These are phyloP conservation scores for Suillus plorans DNA, from an alignment of 768 basidiomycete species.

Conservation along the genomic window DNA sequence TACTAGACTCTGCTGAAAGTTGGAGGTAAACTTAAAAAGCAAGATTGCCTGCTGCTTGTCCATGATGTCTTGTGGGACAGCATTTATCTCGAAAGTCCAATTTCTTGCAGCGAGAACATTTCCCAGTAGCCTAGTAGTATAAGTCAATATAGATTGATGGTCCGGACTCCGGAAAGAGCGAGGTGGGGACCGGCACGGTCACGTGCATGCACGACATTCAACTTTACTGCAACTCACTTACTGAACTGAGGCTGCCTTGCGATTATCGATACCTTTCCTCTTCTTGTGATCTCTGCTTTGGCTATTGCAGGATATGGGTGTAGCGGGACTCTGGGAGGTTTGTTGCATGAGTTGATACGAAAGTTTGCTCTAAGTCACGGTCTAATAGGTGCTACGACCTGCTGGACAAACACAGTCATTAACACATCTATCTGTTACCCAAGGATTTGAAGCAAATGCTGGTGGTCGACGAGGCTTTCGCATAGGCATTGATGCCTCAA, in stretches of 20 bases:
- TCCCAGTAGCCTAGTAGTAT: no score
- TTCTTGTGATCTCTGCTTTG: background rate
- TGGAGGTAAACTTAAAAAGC: no score
- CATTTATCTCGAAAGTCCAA: background rate
- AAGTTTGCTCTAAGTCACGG: slow-evolving; percentile 14
- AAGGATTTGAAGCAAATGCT: slow-evolving; percentile 72
- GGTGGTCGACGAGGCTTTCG: slow-evolving; percentile 69
- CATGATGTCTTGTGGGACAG: background rate
- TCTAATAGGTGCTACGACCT: slow-evolving; percentile 63
- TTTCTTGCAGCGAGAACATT: no score
- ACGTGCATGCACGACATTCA: background rate
- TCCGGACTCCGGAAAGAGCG: no score
- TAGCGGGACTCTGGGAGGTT: slow-evolving; percentile 53
- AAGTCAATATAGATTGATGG: no score
- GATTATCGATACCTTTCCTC: background rate
- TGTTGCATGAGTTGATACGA: background rate
- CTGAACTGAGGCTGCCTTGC: background rate
- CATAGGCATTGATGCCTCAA: slow-evolving; percentile 82
- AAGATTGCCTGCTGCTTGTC: no score
- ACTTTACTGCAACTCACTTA: background rate
- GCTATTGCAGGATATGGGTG: slow-evolving; percentile 37
- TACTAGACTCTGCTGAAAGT: no score
- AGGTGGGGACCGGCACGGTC: background rate
- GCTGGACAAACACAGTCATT: slow-evolving; percentile 72
- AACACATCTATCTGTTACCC: slow-evolving; percentile 69